Evolutionary conservation across 1,139 yeast genomes (phyloP).

Genomic region (Pichia sp.): DNA sequence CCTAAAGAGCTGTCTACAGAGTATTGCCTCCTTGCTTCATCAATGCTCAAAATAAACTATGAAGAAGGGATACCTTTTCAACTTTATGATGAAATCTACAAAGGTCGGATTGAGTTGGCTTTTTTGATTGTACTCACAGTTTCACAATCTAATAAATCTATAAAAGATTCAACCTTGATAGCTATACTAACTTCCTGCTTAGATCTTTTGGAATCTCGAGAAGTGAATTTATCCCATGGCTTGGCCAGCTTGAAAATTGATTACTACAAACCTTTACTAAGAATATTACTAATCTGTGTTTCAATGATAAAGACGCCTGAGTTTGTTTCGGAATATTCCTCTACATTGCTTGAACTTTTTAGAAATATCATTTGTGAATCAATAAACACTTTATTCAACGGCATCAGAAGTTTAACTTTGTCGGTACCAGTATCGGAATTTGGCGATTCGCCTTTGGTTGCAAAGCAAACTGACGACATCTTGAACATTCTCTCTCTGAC

Average conservation of each 20-base stretch:
- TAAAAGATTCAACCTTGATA: slow-evolving; percentile 32
- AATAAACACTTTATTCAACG: slow-evolving; percentile 48
- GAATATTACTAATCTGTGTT: slow-evolving; percentile 51
- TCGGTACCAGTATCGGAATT: slow-evolving; percentile 35
- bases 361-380: slow-evolving; percentile 58
- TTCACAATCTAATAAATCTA: slow-evolving; percentile 26
- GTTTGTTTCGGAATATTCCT: slow-evolving; percentile 45
- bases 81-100: slow-evolving; percentile 47
- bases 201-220: slow-evolving; percentile 42
- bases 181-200: slow-evolving; percentile 40
- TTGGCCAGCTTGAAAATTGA: slow-evolving; percentile 38
- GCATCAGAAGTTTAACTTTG: slow-evolving; percentile 53
- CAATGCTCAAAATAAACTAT: slow-evolving; percentile 49
- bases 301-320: slow-evolving; percentile 41
- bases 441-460: slow-evolving; percentile 25
- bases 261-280: slow-evolving; percentile 55
- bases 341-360: slow-evolving; percentile 52
- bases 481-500: slow-evolving; percentile 58
- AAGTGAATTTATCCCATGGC: slow-evolving; percentile 42
- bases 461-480: slow-evolving; percentile 53
- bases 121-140: slow-evolving; percentile 57
- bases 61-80: slow-evolving; percentile 50
- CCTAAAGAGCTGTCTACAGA: slow-evolving; percentile 33
- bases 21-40: slow-evolving; percentile 42
- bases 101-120: slow-evolving; percentile 64